A percentile compares a stretch with the other conserved stretches of the same genome.
phyloP scores from a whole-genome alignment of 1,284 basidiomycete species.

The Heterobasidion occidentale region DNA sequence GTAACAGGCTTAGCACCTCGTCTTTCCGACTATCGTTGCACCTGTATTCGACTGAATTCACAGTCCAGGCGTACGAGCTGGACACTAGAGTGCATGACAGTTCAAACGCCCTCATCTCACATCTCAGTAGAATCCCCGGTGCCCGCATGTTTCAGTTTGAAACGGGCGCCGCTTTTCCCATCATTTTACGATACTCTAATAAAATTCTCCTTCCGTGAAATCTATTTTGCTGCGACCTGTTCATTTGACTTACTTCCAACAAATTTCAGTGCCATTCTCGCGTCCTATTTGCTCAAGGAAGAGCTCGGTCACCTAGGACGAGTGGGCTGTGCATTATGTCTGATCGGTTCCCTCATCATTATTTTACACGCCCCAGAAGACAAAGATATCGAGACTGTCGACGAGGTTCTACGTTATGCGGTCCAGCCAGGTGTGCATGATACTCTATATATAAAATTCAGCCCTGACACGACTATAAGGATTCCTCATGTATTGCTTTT shows the following conservation, averaged over 20 bases:
- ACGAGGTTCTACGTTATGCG: constrained; percentile 89
- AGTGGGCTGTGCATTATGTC: constrained; percentile 87
- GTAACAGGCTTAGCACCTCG: no score
- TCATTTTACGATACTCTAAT: no score
- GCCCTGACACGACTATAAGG: constrained; percentile 35
- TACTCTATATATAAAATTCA: background rate
- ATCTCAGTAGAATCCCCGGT: no score
- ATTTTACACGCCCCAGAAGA: constrained; percentile 96
- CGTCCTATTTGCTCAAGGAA: constrained; percentile 90
- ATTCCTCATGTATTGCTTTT: constrained; percentile 85
- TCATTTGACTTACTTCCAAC: background rate
- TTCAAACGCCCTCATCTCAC: no score
- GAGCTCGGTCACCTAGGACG: constrained; percentile 91
- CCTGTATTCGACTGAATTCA: no score
- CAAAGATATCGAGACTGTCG: constrained; percentile 89
- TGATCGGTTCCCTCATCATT: constrained; percentile 91
- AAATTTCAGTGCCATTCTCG: constrained; percentile 74
- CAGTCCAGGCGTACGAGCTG: no score
- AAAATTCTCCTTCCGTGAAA: no score
- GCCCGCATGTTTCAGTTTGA: no score
- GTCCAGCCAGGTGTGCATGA: constrained; percentile 67
- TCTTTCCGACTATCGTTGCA: no score
- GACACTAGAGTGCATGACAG: no score
- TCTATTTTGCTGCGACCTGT: background rate
- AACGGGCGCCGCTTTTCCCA: no score